Base-by-base conservation (phyloP, 257 asterid species). In the Solanum lycopersicoides region DNA sequence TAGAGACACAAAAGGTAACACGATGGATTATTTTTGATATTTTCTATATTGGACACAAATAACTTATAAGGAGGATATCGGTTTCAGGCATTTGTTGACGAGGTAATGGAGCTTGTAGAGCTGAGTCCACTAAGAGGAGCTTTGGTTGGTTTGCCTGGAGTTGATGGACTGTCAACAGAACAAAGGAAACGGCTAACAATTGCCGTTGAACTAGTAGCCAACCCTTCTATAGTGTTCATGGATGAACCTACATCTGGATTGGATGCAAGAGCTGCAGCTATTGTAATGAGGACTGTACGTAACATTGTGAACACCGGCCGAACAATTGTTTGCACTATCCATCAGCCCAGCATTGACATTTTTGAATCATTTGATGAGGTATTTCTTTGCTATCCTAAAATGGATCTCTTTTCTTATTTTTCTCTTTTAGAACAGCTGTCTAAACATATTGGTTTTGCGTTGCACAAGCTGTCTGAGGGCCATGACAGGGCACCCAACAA, bases 311-410 rank as follows among this genome's bases (percentile, higher is more conserved):
- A 96, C 91, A 96, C 99, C 34, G 98, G 98, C 88, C 90, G 99
- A 92, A 96, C 99, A 82, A 96, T 96, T 87, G 99, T 96, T 88
- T 96, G 99, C 91, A 96, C 99, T 42, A 96, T 96, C 89, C 99
- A 96, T 90, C 99, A 96, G 84, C 99, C 99, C 88, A 96, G 99
- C 94, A 94, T 96, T 79, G 99, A 96, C 91, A 96, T 96, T 86
- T 96, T 96, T 75, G 99, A 96, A 92, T 96, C 99, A 86, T 96
- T 96, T 91, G 99, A 96, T 86, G 99, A 94, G 99, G 99, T 96
- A 79, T n/a, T 83, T 77, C 89, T 87, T 88, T 83, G 35, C 39
- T 41, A 82, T 32, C n/a, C 44, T 84, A 74, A 30, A 74, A 74
- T 74, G 82, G 53, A 37, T 37, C 20, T 39, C 42, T 21, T 74